Conservation (phyloP, 352 stramenopile genomes). For the Phytophthora pini region DNA sequence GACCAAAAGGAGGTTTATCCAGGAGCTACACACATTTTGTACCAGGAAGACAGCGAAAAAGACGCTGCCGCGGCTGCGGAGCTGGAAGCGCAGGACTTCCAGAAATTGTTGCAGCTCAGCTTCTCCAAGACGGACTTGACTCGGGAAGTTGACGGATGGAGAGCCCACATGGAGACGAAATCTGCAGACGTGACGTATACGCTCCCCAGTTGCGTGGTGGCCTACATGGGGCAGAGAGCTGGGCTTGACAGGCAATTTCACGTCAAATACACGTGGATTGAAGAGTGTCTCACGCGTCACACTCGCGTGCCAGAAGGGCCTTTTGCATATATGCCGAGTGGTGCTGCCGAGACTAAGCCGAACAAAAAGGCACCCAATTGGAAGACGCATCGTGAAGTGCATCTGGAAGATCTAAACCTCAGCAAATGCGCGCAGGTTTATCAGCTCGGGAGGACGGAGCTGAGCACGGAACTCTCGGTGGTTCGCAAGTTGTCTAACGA, state of each 20-base stretch:
- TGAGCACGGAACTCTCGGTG: slow-evolving; percentile 54
- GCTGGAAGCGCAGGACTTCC: slow-evolving; percentile 39
- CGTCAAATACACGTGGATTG: slow-evolving; percentile 84
- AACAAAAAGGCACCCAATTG: slow-evolving; percentile 40
- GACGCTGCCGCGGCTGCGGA: slow-evolving; percentile 4
- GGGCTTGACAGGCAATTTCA: slow-evolving; percentile 63
- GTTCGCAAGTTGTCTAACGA: slow-evolving; percentile 55
- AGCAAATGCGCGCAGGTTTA: slow-evolving; percentile 56
- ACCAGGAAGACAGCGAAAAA: slow-evolving; percentile 52
- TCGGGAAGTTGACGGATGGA: slow-evolving; percentile 51
- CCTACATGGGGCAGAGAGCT: slow-evolving; percentile 57
- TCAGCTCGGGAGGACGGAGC: slow-evolving; percentile 40
- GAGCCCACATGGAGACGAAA: slow-evolving; percentile 43
- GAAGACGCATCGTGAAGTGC: slow-evolving; percentile 56
- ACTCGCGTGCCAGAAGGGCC: slow-evolving; percentile 56
- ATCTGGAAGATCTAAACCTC: slow-evolving; percentile 59
- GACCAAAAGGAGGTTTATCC: slow-evolving; percentile 51
- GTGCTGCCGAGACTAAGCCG: slow-evolving; percentile 14
- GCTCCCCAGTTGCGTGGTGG: slow-evolving; percentile 64
- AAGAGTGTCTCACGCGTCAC: slow-evolving; percentile 75
- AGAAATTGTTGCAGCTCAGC: slow-evolving; percentile 52
- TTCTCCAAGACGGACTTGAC: slow-evolving; percentile 56
- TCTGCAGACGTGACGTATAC: slow-evolving; percentile 34
- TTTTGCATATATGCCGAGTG: slow-evolving; percentile 40
- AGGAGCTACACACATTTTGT: slow-evolving; percentile 78